phyloP scores from a whole-genome alignment of 345 rosid genomes.

The Durio zibethinus region DNA sequence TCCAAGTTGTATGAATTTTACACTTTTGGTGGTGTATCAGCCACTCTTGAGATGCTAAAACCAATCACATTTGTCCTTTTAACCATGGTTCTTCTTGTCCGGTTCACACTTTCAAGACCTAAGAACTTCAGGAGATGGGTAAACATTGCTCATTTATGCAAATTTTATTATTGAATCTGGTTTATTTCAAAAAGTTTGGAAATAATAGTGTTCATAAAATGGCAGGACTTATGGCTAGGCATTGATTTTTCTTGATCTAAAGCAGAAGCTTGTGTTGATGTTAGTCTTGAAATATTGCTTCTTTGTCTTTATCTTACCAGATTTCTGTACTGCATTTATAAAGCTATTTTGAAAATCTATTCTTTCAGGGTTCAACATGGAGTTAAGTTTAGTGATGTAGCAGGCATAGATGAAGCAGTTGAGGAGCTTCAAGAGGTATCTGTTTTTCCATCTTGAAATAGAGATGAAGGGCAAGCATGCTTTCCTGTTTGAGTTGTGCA shows the following conservation, averaged over 20 bases:
- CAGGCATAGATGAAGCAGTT: conserved; percentile 98
- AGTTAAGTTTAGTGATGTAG: conserved; percentile 83
- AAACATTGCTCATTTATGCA: conserved; percentile 23
- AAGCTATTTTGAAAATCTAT: conserved; percentile 9
- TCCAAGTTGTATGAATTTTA: conserved; percentile 62
- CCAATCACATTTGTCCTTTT: conserved; percentile 69
- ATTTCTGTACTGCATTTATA: conserved; percentile 22
- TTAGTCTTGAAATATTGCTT: conserved; percentile 33
- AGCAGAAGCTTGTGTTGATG: conserved; percentile 99
- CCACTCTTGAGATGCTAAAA: conserved; percentile 74
- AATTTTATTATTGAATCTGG: conserved; percentile 4
- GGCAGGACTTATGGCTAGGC: conserved; percentile 95
- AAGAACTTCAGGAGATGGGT: conserved; percentile 99
- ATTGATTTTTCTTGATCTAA: conserved; percentile 93
- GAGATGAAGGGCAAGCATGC: not conserved
- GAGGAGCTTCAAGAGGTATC: conserved; percentile 96
- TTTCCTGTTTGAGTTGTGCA: not conserved
- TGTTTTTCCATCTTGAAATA: conserved; percentile 3
- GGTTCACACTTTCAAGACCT: conserved; percentile 88
- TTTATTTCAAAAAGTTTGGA: conserved; percentile 2
- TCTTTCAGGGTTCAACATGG: conserved; percentile 87
- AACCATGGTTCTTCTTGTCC: conserved; percentile 84
- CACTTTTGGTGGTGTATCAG: conserved; percentile 73
- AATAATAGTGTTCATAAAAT: conserved; percentile 17
- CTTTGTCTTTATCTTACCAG: not conserved